Conservation (phyloP, 345 rosid genomes). For the Pistacia atlantica region DNA sequence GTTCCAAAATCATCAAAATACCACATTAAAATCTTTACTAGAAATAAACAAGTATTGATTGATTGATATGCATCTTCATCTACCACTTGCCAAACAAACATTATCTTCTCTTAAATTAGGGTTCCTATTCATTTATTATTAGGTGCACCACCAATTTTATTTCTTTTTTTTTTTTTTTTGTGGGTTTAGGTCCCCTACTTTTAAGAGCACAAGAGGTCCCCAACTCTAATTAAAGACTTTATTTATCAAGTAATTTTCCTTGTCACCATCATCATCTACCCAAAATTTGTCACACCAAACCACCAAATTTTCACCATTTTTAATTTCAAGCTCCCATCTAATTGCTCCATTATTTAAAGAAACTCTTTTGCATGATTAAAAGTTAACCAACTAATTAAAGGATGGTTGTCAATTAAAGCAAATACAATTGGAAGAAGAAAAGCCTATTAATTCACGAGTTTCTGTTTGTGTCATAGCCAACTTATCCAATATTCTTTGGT, state of each 20-base stretch:
- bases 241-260: conserved; percentile 15
- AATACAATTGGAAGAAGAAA: no score
- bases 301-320: background rate
- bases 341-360: background rate
- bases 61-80: background rate
- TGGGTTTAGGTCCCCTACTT: conserved; percentile 3
- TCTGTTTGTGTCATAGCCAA: background rate
- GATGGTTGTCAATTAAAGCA: background rate
- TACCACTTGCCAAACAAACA: background rate
- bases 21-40: no score
- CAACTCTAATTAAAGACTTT: background rate
- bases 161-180: background rate
- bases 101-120: background rate
- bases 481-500: no score
- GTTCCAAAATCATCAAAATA: background rate
- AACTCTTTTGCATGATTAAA: background rate
- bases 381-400: background rate
- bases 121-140: conserved; percentile 1
- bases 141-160: background rate
- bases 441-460: background rate
- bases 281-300: conserved; percentile 1
- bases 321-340: no score
- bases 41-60: no score
- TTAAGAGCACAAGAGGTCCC: conserved; percentile 16
- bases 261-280: background rate